Percentiles rank a stretch among this genome's conserved stretches.
phyloP scores from a whole-genome alignment of 768 basidiomycete species.

The Exidia glandulosa region DNA sequence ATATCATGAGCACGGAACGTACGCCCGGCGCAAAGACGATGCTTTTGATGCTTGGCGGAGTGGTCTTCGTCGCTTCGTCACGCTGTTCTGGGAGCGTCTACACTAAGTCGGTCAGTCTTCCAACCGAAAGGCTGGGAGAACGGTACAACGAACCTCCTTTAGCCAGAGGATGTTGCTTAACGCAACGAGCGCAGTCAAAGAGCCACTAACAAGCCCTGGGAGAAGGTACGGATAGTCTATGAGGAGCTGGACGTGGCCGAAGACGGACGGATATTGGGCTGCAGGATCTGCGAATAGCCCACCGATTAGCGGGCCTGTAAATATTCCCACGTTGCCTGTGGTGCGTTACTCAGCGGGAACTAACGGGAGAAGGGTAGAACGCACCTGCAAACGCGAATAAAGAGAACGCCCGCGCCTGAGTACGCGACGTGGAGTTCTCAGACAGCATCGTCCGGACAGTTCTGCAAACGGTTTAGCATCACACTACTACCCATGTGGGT shows the following conservation, averaged over 20 bases:
- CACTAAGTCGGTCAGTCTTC: neutral
- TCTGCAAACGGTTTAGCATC: neutral
- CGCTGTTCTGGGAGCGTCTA: neutral
- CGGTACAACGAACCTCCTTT: neutral
- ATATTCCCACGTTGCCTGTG: conserved; percentile 4
- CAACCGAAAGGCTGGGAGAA: neutral
- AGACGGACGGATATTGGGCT: conserved; percentile 25
- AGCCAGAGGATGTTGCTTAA: neutral
- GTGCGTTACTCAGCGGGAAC: too few species aligned
- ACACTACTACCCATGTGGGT: neutral
- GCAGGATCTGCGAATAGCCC: conserved; percentile 12
- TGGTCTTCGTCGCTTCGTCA: neutral
- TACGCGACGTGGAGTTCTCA: neutral
- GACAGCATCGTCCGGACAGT: conserved; percentile 4
- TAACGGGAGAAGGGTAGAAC: too few species aligned
- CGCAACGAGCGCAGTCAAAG: conserved; percentile 17
- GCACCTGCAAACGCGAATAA: conserved; percentile 2
- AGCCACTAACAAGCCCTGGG: conserved; percentile 25
- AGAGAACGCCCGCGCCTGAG: conserved; percentile 3
- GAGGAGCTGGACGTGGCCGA: conserved; percentile 27
- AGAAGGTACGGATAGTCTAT: conserved; percentile 32
- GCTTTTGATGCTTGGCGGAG: neutral
- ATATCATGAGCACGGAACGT: neutral
- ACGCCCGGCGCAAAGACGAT: neutral
- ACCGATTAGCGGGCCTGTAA: conserved; percentile 1